phyloP scores from a whole-genome alignment of 2,329 filamentous ascomycete genomes.

The Beauveria asiatica region DNA sequence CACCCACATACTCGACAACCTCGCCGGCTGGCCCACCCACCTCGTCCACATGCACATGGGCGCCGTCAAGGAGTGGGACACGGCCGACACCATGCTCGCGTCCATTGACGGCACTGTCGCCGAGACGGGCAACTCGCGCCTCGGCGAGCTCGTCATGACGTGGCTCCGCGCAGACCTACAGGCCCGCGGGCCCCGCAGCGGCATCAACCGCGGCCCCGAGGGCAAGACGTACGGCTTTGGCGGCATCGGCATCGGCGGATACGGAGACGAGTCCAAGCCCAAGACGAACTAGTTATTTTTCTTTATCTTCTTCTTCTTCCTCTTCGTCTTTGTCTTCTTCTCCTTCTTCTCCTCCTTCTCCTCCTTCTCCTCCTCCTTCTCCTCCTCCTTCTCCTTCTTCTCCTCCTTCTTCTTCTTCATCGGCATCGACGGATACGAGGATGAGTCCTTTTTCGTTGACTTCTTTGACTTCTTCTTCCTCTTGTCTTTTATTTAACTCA shows the following conservation, averaged over 20 bases:
- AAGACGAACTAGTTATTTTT: constrained; percentile 19
- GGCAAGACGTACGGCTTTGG: constrained; percentile 53
- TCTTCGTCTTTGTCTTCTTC: no score
- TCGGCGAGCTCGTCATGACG: constrained; percentile 78
- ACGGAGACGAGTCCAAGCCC: constrained; percentile 44
- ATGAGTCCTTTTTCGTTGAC: constrained; percentile 31
- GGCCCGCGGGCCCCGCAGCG: constrained; percentile 67
- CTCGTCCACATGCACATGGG: constrained; percentile 93
- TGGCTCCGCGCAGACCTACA: constrained; percentile 80
- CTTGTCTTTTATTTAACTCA: constrained; percentile 7
- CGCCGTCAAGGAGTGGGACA: constrained; percentile 77
- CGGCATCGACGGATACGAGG: constrained; percentile 47
- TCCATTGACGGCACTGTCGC: constrained; percentile 32
- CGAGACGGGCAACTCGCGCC: constrained; percentile 61
- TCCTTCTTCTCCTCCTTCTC: no score
- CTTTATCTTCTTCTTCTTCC: not conserved
- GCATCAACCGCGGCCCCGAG: constrained; percentile 46
- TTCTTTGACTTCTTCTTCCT: not conserved
- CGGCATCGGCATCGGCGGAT: constrained; percentile 45
- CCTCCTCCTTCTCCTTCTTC: no score
- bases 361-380: no score
- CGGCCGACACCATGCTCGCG: constrained; percentile 59
- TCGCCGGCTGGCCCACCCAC: constrained; percentile 91
- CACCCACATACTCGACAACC: constrained; percentile 92
- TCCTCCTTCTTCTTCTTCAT: constrained; percentile 21